Base-by-base conservation (phyloP, 441 rosid species). In the Erysimum pusillum region DNA sequence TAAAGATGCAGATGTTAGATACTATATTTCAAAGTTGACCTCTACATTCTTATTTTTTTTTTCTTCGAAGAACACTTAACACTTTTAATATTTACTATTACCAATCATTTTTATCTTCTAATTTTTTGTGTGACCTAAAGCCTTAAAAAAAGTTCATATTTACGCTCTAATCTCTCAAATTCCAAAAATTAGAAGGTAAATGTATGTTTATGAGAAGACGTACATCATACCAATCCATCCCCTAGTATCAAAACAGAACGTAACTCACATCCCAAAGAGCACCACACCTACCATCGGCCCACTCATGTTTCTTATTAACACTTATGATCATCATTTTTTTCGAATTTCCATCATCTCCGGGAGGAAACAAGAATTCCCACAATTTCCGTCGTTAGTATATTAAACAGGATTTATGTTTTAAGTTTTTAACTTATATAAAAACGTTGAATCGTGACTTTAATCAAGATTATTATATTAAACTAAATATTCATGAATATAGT, bases 301-400 rank as follows among this genome's bases (percentile, higher is more conserved):
- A 18, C 54, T 49, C 28, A 18, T 18, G 44, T 34, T 58, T 34
- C 14, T 34, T 15, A 34, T 15, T 9, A 20, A 7, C 25, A 7
- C 25, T 5, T 58, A 35, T 15, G 15, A 4, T 15, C 4, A 58
- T 58, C n/a, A n/a, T 9, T 35, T 58, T 3, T 28, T 36, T 20
- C 13, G 20, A 11, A 25, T 20, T 36, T 2, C 31, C 75, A 48
- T 48, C 51, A 60, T 71, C 39, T 4, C 39, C 51, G 51, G 59
- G 18, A 60, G 49, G 18, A 48, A 59, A 60, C 46, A 48, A 35
- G 22, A 10, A 7, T 71, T 35, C 51, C 76, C 61, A 15, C 28
- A 36, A 48, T 48, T 61, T 25, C 51, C 15, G 60, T 49, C 17
- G 17, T n/a, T 20, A 18, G 8, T 4, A 2, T 57, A 3, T 17